A percentile compares a stretch with the other conserved stretches of the same genome.
Conservation (phyloP, 2,329 filamentous ascomycete genomes). For the Albophoma yamanashiensis region DNA sequence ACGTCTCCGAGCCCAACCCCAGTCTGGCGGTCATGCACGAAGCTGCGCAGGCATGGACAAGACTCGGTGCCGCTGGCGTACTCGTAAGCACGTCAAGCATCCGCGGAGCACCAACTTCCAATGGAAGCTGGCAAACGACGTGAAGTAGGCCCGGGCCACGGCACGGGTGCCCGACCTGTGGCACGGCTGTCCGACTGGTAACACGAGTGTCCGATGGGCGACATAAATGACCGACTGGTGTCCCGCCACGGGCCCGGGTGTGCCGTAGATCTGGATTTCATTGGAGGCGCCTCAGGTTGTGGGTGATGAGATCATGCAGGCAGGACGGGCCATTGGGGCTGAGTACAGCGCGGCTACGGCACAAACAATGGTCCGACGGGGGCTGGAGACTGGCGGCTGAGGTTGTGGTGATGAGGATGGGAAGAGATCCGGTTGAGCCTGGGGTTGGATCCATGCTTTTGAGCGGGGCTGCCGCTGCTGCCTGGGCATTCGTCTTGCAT, state of each 20-base stretch:
- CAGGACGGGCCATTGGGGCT: neutral
- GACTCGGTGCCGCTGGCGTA: neutral
- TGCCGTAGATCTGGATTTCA: neutral
- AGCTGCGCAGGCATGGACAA: neutral
- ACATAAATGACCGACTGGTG: too few relatives aligned
- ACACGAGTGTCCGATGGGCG: too few relatives aligned
- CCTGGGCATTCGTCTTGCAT: neutral
- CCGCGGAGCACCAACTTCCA: neutral
- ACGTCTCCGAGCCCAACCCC: too few relatives aligned
- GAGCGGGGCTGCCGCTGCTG: neutral
- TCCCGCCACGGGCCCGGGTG: neutral
- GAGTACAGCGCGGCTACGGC: neutral
- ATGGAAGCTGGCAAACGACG: neutral
- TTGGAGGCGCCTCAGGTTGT: neutral
- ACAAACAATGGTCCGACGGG: neutral
- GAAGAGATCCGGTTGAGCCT: neutral
- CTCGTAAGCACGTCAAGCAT: neutral
- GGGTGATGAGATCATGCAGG: neutral
- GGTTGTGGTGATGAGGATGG: neutral
- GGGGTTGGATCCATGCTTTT: too few relatives aligned
- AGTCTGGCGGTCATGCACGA: neutral
- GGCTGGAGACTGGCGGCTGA: neutral
- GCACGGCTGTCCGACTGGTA: neutral
- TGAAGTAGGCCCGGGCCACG: neutral
- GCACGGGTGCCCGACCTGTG: neutral